Base-by-base conservation (phyloP, 1,284 basidiomycete genomes). In the Ganoderma leucocontextum region DNA sequence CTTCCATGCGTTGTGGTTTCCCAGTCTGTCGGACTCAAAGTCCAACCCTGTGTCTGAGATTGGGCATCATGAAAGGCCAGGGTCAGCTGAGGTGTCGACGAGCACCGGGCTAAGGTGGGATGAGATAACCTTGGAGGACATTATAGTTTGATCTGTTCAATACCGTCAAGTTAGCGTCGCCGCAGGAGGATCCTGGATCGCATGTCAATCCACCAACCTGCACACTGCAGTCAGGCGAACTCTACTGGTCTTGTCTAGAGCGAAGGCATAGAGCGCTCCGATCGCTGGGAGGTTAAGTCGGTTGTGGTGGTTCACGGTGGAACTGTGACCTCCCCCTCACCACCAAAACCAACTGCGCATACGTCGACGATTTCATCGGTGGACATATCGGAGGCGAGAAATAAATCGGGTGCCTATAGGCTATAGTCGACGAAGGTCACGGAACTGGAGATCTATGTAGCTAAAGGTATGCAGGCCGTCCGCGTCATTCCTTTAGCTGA, bases 191-290 rank as follows among this genome's bases (percentile, higher is more conserved):
- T 61, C 4, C 33, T 22, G 10, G 13, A 25, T 13, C 12, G n/a
- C 22, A 13, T n/a, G 38, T 12, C 17, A 9, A 33, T 6, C 12
- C 25, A 70, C 75, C 69, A 33, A 78, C 77, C 80, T 71, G 67
- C 80, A 81, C 0, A 81, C 78, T 0, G 78, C 79, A 6, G 79
- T 81, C 13, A 80, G 71, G 58, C 75, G 68, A 9, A 70, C 78
- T 33, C 66, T 66, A 10, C 70, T 70, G 1, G 76, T 77, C 52
- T 72, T 73, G 44, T 80, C 74, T 1, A 81, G 67, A 10, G 76
- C 76, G 47, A 74, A 80, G 8, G 75, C 76, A 67, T 81, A 81
- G 13, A 80, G 47, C 13, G 78, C 75, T 3, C 80, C 80, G 52
- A 81, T 78, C 8, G 78, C 80, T 80, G 41, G 19, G n/a, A 17